Conservation (phyloP, 306 rosid species). For the Mimosa pudica region DNA sequence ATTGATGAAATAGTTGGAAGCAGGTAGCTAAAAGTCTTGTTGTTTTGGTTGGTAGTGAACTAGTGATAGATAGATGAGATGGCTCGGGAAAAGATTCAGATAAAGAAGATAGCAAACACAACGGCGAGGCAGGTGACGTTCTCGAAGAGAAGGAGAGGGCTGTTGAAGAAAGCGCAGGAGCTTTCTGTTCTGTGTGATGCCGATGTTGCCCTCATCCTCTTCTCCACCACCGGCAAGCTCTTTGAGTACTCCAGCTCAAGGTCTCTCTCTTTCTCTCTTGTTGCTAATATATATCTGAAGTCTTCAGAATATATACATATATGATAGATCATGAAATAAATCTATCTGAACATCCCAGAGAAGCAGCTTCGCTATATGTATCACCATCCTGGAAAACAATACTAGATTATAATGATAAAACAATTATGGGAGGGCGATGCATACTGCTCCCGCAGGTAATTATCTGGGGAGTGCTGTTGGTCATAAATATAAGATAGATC, state of each 20-base stretch:
- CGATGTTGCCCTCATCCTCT: slow-evolving; percentile 80
- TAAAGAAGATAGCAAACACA: slow-evolving; percentile 88
- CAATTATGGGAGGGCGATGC: not conserved
- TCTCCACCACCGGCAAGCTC: slow-evolving; percentile 86
- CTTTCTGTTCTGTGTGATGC: slow-evolving; percentile 96
- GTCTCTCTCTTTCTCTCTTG: slow-evolving; percentile 39
- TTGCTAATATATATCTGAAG: not conserved
- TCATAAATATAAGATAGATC: too few species aligned
- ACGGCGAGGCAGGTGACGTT: slow-evolving; percentile 96
- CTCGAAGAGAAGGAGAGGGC: slow-evolving; percentile 87
- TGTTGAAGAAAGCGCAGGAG: slow-evolving; percentile 89
- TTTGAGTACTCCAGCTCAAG: slow-evolving; percentile 81
- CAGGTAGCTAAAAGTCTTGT: slow-evolving; percentile 7
- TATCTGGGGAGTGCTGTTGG: too few species aligned
- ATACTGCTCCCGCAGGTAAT: too few species aligned
- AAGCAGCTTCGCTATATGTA: not conserved
- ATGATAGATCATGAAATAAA: not conserved
- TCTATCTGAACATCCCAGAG: not conserved
- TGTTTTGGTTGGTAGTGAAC: not conserved
- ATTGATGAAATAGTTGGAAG: not conserved
- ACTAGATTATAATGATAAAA: not conserved
- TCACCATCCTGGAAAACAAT: not conserved
- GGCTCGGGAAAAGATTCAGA: slow-evolving; percentile 97
- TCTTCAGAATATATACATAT: not conserved
- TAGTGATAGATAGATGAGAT: slow-evolving; percentile 26